Percentiles rank a stretch among this genome's conserved stretches.
Conservation (phyloP, 225 moss, liverwort and hornwort genomes). For the Antitrichia curtipendula region DNA sequence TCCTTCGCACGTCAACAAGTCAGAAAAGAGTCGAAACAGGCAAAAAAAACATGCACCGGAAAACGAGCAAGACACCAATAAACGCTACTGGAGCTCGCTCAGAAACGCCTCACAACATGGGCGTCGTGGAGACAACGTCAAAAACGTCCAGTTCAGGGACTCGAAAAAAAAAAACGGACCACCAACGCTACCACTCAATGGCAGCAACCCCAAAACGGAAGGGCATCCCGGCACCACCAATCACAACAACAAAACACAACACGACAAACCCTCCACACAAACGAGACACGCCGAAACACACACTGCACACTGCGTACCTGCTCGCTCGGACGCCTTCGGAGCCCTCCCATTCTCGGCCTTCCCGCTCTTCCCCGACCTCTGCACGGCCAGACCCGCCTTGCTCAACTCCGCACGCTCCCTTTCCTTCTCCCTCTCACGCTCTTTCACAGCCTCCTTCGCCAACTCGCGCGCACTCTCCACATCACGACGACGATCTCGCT, state of each 20-base stretch:
- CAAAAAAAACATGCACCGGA: background rate
- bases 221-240: background rate
- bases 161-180: background rate
- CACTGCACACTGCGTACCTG: conserved; percentile 15
- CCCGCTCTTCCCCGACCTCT: conserved; percentile 29
- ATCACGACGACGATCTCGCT: conserved; percentile 24
- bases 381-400: conserved; percentile 2
- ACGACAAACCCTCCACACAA: background rate
- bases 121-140: too few relatives aligned
- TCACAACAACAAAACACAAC: background rate
- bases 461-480: conserved; percentile 21
- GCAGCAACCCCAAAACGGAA: background rate
- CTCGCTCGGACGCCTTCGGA: conserved; percentile 43
- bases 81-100: background rate
- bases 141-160: background rate
- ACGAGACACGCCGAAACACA: background rate
- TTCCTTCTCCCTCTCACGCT: conserved; percentile 33
- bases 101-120: background rate
- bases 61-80: background rate
- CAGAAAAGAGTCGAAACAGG: background rate
- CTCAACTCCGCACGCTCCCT: conserved; percentile 34
- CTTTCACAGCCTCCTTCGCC: conserved; percentile 7
- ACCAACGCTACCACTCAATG: background rate
- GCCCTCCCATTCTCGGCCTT: conserved; percentile 42
- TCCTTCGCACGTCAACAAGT: background rate